Base-by-base conservation (phyloP, 2,329 filamentous ascomycete genomes). In the Xylaria sp. region DNA sequence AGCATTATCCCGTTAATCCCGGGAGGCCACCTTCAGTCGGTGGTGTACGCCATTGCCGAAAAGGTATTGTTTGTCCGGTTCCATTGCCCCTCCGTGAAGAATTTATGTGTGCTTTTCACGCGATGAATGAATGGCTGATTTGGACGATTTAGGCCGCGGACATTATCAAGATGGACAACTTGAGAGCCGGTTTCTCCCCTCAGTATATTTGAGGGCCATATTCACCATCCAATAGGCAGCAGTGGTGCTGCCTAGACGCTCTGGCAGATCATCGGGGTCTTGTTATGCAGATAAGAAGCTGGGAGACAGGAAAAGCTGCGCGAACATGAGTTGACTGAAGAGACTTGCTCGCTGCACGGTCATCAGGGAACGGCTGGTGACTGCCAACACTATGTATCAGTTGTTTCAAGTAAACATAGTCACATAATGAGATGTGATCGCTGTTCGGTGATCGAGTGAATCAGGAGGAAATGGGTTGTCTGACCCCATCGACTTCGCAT, bases 1-100 rank as follows among this genome's bases (percentile, higher is more conserved):
- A 74, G 75, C 11, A 69, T 79, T 35, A 74, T 79, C 30, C 78
- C 78, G 6, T 61, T 80, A 54, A 73, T 80, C 18, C 77, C 77
- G 1, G 64, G 76, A 72, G 69, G 62, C n/a, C 69, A 72, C 60
- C 69, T 69, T 30, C 68, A 71, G 39, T 66, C 69, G 2, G 60
- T 62, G 0, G 49, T 70, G 49, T 71, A 71, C 48, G 68, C 69
- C 34, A 51, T 71, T 55, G 69, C 68, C 64, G 79, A 71, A 52
- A 71, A 79, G 75, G 77, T 75, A 65, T 8, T 57, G 69, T 57
- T 4, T 16, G 9, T 49, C 13, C 30, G 13, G n/a, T 50, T 58
- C 23, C 11, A 42, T 10, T 13, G 11, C 16, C 34, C 48, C 6
- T 18, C 30, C 7, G 13, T n/a, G 2, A 8, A 2, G 23, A 10